Conservation (phyloP, 2,329 filamentous ascomycete genomes). For the Curvularia lunata region DNA sequence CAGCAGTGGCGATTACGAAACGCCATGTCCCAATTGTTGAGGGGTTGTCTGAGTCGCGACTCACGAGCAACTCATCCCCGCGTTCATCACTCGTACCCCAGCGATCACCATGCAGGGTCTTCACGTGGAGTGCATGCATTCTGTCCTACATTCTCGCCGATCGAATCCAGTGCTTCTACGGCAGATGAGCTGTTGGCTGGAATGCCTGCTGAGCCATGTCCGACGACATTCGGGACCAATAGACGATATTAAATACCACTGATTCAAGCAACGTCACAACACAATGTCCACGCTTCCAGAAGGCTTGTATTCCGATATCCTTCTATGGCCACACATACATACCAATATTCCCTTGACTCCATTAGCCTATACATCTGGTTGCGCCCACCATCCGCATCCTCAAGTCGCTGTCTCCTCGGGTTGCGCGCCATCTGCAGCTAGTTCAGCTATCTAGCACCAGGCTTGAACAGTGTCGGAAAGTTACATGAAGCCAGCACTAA, state of each 20-base stretch:
- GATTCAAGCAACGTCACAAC: conserved; percentile 2
- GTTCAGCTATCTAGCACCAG: conserved; percentile 5
- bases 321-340: background rate
- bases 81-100: background rate
- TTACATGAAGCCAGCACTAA: background rate
- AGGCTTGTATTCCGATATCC: background rate
- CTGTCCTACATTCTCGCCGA: background rate
- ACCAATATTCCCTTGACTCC: background rate
- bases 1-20: background rate
- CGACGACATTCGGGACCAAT: background rate
- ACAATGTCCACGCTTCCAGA: background rate
- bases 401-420: background rate
- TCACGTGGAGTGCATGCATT: conserved; percentile 1
- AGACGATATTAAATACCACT: background rate
- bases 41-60: background rate
- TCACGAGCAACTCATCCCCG: background rate
- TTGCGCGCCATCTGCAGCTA: background rate
- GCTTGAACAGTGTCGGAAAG: conserved; percentile 2
- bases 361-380: background rate
- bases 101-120: background rate
- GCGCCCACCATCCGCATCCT: background rate
- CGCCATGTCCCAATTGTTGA: background rate
- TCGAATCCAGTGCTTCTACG: background rate
- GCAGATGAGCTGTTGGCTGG: background rate
- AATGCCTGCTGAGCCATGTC: background rate